Evolutionary conservation across 2,329 filamentous ascomycete species (phyloP).

Genomic region (Cryphonectria naterciae): DNA sequence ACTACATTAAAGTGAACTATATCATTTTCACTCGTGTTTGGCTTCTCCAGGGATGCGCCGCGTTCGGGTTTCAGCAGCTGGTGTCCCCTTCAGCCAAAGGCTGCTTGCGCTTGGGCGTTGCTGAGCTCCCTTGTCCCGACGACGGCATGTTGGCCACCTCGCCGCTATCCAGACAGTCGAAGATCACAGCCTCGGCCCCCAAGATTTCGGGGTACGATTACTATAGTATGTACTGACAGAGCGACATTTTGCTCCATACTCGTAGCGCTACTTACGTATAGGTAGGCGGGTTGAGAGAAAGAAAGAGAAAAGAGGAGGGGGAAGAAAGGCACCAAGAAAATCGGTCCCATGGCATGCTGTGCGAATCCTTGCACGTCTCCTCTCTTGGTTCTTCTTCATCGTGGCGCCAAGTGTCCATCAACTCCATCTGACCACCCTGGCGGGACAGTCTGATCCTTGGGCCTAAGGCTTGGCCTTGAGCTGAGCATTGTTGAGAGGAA

Average conservation of each 20-base stretch:
- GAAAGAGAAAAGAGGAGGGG: background rate
- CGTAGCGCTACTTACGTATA: background rate
- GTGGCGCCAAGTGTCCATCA: background rate
- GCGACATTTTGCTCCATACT: no score
- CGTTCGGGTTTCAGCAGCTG: background rate
- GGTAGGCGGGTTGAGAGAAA: background rate
- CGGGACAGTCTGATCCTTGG: background rate
- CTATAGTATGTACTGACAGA: no score
- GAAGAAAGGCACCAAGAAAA: background rate
- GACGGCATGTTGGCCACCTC: slow-evolving; percentile 1
- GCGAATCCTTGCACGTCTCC: background rate
- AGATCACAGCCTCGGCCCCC: background rate
- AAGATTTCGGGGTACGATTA: background rate
- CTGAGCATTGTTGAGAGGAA: background rate
- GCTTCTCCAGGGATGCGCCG: background rate
- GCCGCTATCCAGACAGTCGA: background rate
- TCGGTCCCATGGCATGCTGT: slow-evolving; percentile 3
- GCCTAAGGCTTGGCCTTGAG: background rate
- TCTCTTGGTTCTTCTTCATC: background rate
- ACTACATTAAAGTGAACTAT: no score
- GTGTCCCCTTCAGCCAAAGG: background rate
- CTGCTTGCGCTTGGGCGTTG: background rate
- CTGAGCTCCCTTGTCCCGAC: slow-evolving; percentile 4
- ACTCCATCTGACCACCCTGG: background rate
- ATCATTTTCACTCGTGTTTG: background rate